These are phyloP conservation scores for Colletotrichum aenigma DNA, from an alignment of 2,329 filamentous ascomycete species.

Conservation along the genomic window DNA sequence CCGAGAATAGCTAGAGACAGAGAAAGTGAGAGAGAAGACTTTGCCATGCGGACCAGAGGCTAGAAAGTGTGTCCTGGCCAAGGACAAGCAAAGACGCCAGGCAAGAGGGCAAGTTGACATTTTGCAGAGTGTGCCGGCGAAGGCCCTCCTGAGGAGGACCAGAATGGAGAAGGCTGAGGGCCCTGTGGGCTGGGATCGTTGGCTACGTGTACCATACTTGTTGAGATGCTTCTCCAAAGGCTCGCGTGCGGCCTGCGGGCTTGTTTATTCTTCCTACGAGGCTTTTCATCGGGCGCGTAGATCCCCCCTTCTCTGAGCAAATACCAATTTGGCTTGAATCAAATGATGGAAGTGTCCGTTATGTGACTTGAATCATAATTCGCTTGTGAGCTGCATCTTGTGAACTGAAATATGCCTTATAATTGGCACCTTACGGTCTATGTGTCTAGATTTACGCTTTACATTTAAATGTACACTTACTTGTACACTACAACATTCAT, in stretches of 20 bases:
- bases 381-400: not conserved
- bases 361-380: not conserved
- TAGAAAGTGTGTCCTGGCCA: not conserved
- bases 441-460: not conserved
- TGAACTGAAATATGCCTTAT: not conserved
- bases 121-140: not conserved
- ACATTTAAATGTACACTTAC: not conserved
- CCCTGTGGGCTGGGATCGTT: conserved; percentile 1
- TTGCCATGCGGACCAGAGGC: not conserved
- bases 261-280: not conserved
- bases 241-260: not conserved
- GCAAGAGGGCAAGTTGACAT: conserved; percentile 6
- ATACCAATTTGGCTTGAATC: conserved; percentile 18
- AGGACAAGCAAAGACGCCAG: not conserved
- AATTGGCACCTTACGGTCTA: not conserved
- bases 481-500: not conserved
- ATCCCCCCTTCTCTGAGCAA: conserved; percentile 1
- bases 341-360: not conserved
- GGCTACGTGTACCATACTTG: conserved; percentile 14
- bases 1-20: not conserved
- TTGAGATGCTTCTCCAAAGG: conserved; percentile 1
- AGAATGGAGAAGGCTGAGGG: not conserved
- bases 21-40: not conserved
- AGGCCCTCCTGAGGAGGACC: not conserved
- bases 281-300: not conserved